Conservation (phyloP, 768 basidiomycete species). For the Lactarius hengduanensis region DNA sequence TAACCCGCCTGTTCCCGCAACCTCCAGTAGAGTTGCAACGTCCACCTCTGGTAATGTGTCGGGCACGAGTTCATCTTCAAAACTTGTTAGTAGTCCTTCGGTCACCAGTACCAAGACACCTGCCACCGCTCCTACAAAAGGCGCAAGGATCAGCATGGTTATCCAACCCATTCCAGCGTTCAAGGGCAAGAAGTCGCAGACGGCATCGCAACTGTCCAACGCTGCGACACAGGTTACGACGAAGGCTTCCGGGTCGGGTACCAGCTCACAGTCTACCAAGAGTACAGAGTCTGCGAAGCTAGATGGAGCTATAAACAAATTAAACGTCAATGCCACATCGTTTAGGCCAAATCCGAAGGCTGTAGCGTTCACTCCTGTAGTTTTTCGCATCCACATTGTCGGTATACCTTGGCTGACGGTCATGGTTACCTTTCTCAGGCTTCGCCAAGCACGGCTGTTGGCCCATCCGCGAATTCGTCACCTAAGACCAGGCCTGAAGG, state of each 20-base stretch:
- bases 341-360: slow-evolving; percentile 90
- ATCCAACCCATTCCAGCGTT: slow-evolving; percentile 93
- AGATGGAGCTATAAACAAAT: slow-evolving; percentile 56
- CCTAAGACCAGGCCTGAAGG: slow-evolving; percentile 34
- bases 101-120: slow-evolving; percentile 16
- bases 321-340: slow-evolving; percentile 88
- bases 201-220: slow-evolving; percentile 35
- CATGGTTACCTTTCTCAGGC: slow-evolving; percentile 31
- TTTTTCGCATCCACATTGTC: slow-evolving; percentile 21
- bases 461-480: slow-evolving; percentile 27
- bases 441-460: slow-evolving; percentile 33
- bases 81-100: slow-evolving; percentile 29
- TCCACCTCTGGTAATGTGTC: slow-evolving; percentile 25
- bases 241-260: slow-evolving; percentile 33
- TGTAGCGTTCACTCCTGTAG: slow-evolving; percentile 68
- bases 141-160: slow-evolving; percentile 57
- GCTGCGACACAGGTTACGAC: slow-evolving; percentile 35
- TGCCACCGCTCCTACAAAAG: slow-evolving; percentile 18
- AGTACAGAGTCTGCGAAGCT: slow-evolving; percentile 40
- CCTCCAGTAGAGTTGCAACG: slow-evolving; percentile 35
- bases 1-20: slow-evolving; percentile 31
- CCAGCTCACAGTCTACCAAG: slow-evolving; percentile 26
- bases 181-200: slow-evolving; percentile 50
- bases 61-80: slow-evolving; percentile 12
- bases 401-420: background rate